Conservation (phyloP, 345 rosid genomes). For the Clarkia xantiana region DNA sequence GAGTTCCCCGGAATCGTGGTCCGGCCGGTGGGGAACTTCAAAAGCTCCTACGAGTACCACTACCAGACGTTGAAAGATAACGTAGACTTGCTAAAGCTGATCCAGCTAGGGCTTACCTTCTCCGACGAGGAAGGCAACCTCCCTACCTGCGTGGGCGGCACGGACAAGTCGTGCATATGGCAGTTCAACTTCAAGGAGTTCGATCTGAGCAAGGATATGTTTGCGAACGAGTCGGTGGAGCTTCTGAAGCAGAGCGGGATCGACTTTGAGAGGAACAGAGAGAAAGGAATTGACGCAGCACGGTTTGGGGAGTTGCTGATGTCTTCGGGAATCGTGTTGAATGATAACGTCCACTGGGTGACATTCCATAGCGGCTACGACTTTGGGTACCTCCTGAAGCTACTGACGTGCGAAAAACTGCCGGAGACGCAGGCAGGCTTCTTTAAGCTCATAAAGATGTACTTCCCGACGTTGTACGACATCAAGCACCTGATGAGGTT, state of each 20-base stretch:
- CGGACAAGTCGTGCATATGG: constrained; percentile 59
- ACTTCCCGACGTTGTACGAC: constrained; percentile 58
- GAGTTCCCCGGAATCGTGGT: constrained; percentile 6
- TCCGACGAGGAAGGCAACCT: constrained; percentile 62
- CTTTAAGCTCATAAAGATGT: constrained; percentile 43
- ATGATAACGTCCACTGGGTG: constrained; percentile 58
- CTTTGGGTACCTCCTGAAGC: constrained; percentile 75
- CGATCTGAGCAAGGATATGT: constrained; percentile 39
- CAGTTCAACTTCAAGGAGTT: constrained; percentile 69
- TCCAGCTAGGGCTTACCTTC: constrained; percentile 65
- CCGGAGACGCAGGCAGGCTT: constrained; percentile 45
- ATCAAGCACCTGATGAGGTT: constrained; percentile 79
- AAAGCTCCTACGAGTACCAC: constrained; percentile 6
- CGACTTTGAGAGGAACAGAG: constrained; percentile 42
- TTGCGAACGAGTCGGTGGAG: constrained; percentile 52
- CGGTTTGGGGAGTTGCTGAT: constrained; percentile 58
- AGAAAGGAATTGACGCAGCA: constrained; percentile 44
- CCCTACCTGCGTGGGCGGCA: constrained; percentile 44
- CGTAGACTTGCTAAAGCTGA: constrained; percentile 61
- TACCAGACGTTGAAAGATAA: constrained; percentile 29
- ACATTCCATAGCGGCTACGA: constrained; percentile 80
- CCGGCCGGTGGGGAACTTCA: constrained; percentile 5
- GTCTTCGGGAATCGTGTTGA: constrained; percentile 75
- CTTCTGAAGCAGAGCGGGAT: constrained; percentile 61
- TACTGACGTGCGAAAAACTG: constrained; percentile 46